Base-by-base conservation (phyloP, 1,284 basidiomycete genomes). In the Amylostereum areolatum region DNA sequence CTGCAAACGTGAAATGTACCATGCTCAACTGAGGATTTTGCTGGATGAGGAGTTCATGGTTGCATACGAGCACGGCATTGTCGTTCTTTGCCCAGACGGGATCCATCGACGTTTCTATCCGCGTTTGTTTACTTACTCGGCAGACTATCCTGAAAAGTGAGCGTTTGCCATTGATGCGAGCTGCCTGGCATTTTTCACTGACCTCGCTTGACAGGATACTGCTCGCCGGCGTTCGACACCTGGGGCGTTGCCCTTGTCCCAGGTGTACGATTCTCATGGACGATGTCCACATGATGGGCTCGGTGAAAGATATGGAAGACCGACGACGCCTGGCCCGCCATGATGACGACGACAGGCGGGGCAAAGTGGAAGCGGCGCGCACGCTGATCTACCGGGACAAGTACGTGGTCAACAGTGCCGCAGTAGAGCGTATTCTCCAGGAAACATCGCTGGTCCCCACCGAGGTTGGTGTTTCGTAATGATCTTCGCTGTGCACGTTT, bases 231-330 rank as follows among this genome's bases (percentile, higher is more conserved):
- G 52, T 61, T 7, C 50, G 55, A 11, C 50, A 48, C n/a, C 46
- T 56, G 7, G 55, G 46, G 2, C 8, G 34, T 5, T 58, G 54
- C 42, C 52, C 53, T 1, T 72, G 70, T 51, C 66, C 66, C 3
- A 56, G 55, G 2, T 72, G 69, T 50, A 50, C 55, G 1, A 50
- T 60, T 1, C n/a, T 25, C 32, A 55, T 52, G 32, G 47, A 48
- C n/a, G 45, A 58, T 3, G 46, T 66, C 7, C 31, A 4, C 2
- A 24, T 49, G 4, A 30, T 56, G 10, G 56, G 57, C 1, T 43
- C 44, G 9, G 7, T 25, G 10, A 24, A 41, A 9, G 39, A 41
- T 24, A 35, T 35, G 33, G 33, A 35, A 8, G n/a, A n/a, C 8
- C 33, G 33, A 8, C 33, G n/a, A 35, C 8, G n/a, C 8, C 33